Conservation (phyloP, 352 stramenopile genomes). For the Phytophthora colocasiae region DNA sequence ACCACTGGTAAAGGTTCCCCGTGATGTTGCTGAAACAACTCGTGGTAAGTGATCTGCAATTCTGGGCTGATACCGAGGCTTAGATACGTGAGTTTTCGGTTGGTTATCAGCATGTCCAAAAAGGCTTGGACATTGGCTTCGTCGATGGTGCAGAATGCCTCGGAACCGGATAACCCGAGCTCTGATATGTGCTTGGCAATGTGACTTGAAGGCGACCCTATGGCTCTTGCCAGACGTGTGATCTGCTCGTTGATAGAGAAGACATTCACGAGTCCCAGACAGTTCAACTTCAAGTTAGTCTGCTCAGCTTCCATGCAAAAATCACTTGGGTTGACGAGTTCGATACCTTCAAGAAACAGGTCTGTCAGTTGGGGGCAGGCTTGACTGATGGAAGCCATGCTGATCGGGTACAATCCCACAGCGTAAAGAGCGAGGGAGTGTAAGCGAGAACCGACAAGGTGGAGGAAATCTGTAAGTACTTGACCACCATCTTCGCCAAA, state of each 20-base stretch:
- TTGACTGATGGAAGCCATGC: slow-evolving; percentile 21
- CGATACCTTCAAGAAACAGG: slow-evolving; percentile 35
- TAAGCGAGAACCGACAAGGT: slow-evolving; percentile 25
- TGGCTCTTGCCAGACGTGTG: slow-evolving; percentile 6
- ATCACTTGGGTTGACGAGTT: slow-evolving; percentile 21
- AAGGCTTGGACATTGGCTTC: slow-evolving; percentile 26
- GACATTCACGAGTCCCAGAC: slow-evolving; percentile 31
- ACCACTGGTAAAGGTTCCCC: slow-evolving; percentile 32
- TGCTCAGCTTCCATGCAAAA: slow-evolving; percentile 14
- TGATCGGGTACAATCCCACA: slow-evolving; percentile 13
- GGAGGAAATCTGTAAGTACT: slow-evolving; percentile 26
- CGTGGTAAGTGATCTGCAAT: slow-evolving; percentile 17
- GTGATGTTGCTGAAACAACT: slow-evolving; percentile 24
- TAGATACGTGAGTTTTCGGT: slow-evolving; percentile 35
- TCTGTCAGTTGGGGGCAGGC: slow-evolving; percentile 34
- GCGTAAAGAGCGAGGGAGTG: slow-evolving; percentile 29
- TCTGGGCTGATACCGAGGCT: slow-evolving; percentile 24
- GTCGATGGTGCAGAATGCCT: slow-evolving; percentile 32
- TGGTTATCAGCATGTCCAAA: slow-evolving; percentile 30
- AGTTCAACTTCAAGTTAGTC: slow-evolving; percentile 11
- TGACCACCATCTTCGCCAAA: slow-evolving; percentile 17
- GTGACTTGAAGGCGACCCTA: slow-evolving; percentile 14
- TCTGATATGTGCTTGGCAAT: slow-evolving; percentile 30
- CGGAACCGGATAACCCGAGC: slow-evolving; percentile 32
- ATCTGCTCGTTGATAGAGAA: slow-evolving; percentile 30